A percentile compares a stretch with the other conserved stretches of the same genome.
phyloP scores from a whole-genome alignment of 345 rosid genomes.

The Eucalyptus tenuipes region DNA sequence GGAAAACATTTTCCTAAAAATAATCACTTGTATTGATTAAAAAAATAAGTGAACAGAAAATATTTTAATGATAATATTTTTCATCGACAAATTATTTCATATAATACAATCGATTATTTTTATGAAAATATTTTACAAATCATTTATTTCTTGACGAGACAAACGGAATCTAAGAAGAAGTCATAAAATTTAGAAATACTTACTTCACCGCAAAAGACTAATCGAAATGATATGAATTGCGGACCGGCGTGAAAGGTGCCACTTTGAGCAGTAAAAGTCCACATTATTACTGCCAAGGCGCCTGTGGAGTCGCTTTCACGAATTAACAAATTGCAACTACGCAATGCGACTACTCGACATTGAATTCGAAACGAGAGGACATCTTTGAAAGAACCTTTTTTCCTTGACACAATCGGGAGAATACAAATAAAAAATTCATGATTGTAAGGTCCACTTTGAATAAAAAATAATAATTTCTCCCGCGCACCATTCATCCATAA shows the following conservation, averaged over 20 bases:
- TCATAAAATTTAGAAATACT: fast-evolving
- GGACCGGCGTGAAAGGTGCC: background rate
- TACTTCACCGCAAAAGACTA: background rate
- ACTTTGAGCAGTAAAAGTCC: background rate
- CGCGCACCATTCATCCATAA: background rate
- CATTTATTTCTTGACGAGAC: fast-evolving
- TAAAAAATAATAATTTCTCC: background rate
- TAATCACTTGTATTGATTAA: fast-evolving
- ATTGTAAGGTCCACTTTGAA: background rate
- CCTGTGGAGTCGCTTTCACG: background rate
- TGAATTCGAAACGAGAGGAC: background rate
- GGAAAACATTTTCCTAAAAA: fast-evolving
- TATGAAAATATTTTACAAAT: fast-evolving
- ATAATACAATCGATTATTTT: fast-evolving
- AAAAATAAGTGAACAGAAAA: background rate
- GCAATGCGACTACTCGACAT: slow-evolving; percentile 26
- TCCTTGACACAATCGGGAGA: background rate
- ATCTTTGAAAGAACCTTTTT: background rate
- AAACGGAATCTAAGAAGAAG: background rate
- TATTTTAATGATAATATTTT: background rate
- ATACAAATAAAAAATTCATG: background rate
- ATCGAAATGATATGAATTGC: background rate
- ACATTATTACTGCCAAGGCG: background rate
- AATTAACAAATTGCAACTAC: background rate
- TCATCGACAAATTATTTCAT: background rate